These are phyloP conservation scores for Marvania coccoides DNA, from an alignment of 139 green algal genomes.

Conservation along the genomic window DNA sequence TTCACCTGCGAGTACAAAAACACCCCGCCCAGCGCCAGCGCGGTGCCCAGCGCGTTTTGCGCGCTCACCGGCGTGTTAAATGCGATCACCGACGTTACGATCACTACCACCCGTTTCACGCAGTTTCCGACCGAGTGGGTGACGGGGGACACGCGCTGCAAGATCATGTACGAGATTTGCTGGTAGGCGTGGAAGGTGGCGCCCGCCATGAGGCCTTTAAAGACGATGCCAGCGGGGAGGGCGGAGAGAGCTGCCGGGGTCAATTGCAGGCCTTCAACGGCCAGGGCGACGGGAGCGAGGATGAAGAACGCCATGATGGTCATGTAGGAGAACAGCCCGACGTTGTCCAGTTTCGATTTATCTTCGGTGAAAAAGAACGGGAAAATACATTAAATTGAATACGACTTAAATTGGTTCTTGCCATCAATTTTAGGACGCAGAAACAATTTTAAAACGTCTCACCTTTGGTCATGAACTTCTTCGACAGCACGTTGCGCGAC, in stretches of 20 bases:
- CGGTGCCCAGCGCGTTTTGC: conserved; percentile 54
- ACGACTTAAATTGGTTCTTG: background rate
- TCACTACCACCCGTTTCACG: conserved; percentile 96
- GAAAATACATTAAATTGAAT: too few relatives aligned
- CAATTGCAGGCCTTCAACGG: conserved; percentile 62
- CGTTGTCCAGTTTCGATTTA: conserved; percentile 72
- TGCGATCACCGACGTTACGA: conserved; percentile 82
- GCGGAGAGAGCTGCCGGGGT: conserved; percentile 40
- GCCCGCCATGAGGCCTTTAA: conserved; percentile 51
- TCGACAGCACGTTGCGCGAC: conserved; percentile 92
- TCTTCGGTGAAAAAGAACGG: background rate
- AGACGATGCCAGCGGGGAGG: conserved; percentile 39
- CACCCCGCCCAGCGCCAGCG: conserved; percentile 80
- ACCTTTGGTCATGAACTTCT: conserved; percentile 92
- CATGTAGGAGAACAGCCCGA: conserved; percentile 93
- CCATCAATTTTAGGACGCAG: background rate
- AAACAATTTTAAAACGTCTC: conserved; percentile 33
- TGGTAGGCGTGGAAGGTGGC: conserved; percentile 97
- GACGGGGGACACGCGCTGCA: conserved; percentile 83
- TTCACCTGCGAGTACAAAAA: conserved; percentile 90
- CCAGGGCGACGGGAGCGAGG: conserved; percentile 60
- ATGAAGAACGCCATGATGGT: conserved; percentile 86
- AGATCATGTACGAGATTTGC: conserved; percentile 83
- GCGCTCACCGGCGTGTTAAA: conserved; percentile 83
- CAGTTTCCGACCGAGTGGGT: conserved; percentile 99